These are phyloP conservation scores for Melanomma pulvis-pyrius DNA, from an alignment of 495 filamentous ascomycete genomes.

Conservation along the genomic window DNA sequence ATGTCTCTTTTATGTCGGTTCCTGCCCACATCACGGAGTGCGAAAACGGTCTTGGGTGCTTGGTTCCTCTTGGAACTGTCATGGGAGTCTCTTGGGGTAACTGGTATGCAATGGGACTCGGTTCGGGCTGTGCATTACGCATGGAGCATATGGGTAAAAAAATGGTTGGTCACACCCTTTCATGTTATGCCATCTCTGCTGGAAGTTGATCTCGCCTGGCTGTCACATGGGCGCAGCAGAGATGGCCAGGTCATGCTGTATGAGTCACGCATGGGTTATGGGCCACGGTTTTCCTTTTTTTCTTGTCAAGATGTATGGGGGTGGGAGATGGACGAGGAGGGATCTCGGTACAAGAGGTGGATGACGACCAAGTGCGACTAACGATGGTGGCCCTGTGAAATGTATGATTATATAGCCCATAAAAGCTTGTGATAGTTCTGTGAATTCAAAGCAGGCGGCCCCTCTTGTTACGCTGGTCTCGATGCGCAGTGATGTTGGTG, in stretches of 20 bases:
- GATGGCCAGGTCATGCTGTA: background rate
- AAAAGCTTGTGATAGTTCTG: conserved; percentile 30
- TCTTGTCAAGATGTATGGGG: background rate
- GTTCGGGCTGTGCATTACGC: conserved; percentile 30
- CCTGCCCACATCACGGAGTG: conserved; percentile 4
- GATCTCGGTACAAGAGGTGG: conserved; percentile 1
- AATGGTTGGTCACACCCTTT: conserved; percentile 23
- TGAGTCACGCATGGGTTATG: conserved; percentile 31
- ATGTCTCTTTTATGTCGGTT: conserved; percentile 8
- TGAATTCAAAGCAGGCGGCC: conserved; percentile 25
- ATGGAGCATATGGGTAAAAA: conserved; percentile 36
- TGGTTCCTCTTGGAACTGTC: conserved; percentile 8
- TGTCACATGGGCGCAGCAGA: background rate
- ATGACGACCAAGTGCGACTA: conserved; percentile 26
- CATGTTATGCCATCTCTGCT: conserved; percentile 19
- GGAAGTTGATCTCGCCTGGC: background rate
- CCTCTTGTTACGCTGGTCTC: conserved; percentile 7
- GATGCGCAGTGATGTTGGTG: background rate
- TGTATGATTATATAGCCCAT: conserved; percentile 37
- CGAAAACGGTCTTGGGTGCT: conserved; percentile 32
- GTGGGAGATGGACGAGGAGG: background rate
- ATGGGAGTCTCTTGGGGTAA: conserved; percentile 28
- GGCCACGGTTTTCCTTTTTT: conserved; percentile 20
- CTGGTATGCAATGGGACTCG: conserved; percentile 5
- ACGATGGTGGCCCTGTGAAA: conserved; percentile 33